A percentile compares a stretch with the other conserved stretches of the same genome.
Conservation (phyloP, 2,329 filamentous ascomycete genomes). For the Microdochium paspali region DNA sequence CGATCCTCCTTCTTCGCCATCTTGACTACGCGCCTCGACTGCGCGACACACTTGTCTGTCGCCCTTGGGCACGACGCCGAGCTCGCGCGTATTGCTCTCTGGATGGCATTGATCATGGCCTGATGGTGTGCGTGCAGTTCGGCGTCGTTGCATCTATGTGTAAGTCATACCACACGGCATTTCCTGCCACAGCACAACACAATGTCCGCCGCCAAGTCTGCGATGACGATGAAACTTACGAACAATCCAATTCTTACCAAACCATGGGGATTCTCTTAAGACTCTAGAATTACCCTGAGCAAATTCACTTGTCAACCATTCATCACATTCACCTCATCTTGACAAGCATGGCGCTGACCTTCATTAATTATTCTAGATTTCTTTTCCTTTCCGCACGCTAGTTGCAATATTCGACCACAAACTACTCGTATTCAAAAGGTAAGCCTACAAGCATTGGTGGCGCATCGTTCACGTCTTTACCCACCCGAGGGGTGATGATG, state of each 20-base stretch:
- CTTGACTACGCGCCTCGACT: conserved; percentile 1
- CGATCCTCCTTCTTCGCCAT: not conserved
- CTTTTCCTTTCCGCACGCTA: not conserved
- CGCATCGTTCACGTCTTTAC: not conserved
- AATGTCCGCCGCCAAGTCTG: conserved; percentile 9
- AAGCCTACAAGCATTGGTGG: not conserved
- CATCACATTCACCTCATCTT: conserved; percentile 2
- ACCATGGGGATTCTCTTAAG: conserved; percentile 41
- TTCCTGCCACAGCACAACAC: conserved; percentile 1
- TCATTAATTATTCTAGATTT: not conserved
- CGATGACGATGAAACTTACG: conserved; percentile 34
- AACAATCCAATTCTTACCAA: conserved; percentile 57
- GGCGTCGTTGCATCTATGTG: conserved; percentile 1
- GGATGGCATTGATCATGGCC: not conserved
- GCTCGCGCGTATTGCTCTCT: not conserved
- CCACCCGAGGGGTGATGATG: conserved; percentile 45
- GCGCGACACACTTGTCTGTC: not conserved
- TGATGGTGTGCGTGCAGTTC: not conserved
- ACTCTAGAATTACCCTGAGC: conserved; percentile 49
- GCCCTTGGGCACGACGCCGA: not conserved
- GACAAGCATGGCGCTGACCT: not conserved
- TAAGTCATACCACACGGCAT: not conserved
- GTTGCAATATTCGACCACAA: not conserved
- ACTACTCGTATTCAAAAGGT: conserved; percentile 30
- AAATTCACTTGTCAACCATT: conserved; percentile 16